Evolutionary conservation across 148 eudicot genomes (phyloP), one percentile per base, ranked within the genome.

Genomic region (Cornus florida): DNA sequence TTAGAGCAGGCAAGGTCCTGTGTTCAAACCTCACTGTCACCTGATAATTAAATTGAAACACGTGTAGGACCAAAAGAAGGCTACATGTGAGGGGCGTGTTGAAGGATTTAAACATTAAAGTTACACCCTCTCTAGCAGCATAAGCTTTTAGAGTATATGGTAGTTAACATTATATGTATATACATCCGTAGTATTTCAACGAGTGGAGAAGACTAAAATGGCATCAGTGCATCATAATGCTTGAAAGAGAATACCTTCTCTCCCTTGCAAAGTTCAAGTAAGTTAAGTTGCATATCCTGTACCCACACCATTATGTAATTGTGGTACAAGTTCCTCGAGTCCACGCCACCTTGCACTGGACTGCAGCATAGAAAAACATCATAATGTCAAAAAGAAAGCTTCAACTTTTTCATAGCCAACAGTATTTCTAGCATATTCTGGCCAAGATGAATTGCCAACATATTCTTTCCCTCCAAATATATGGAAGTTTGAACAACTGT

Each of bases 231-330:
- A 57, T 11, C 5, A n/a, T n/a, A n/a, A n/a, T n/a, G n/a, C n/a
- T n/a, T n/a, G n/a, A n/a, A n/a, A n/a, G n/a, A n/a, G n/a, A 19
- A 17, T 83, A 93, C 96, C 96, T 94, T 94, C 82, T 94, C 98
- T 67, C 91, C 94, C 84, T 88, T 94, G 87, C 94, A 92, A 74
- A 86, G 86, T 14, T 94, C 94, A 70, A 94, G 91, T 69, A 94
- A 69, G 72, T 73, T 85, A 65, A 94, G 89, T 78, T 94, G 91
- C 92, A 94, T 86, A 74, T 92, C 98, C 78, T 94, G 88, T 75
- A 94, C 86, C 98, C 98, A 94, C 24, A 92, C 90, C 93, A 90
- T 90, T 75, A 94, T 92, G 78, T 94, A 94, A 74, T 83, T 78
- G 56, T 92, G 90, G 84, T 75, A 94, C 83, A 94, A 84, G 74